A percentile compares a stretch with the other conserved stretches of the same genome.
These are phyloP conservation scores for Apiospora pterosperma DNA, from an alignment of 2,329 filamentous ascomycete species.

Conservation along the genomic window DNA sequence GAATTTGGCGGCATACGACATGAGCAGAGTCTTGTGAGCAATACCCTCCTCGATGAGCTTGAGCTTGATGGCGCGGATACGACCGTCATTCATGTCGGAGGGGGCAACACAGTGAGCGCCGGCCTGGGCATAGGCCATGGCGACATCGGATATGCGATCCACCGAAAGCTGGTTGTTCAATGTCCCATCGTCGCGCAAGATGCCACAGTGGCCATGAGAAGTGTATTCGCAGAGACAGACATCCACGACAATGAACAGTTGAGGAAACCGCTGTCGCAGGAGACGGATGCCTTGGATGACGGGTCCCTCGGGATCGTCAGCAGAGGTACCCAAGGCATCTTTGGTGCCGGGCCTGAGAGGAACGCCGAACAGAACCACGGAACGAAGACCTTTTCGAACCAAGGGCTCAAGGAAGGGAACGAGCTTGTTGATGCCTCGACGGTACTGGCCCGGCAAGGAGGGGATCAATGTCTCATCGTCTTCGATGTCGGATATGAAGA, in stretches of 20 bases:
- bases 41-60: conserved; percentile 95
- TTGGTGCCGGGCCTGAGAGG: conserved; percentile 78
- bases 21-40: conserved; percentile 84
- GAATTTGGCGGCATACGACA: conserved; percentile 99
- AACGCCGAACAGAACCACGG: conserved; percentile 94
- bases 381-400: conserved; percentile 83
- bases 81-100: conserved; percentile 98
- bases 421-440: conserved; percentile 82
- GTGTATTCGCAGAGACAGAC: conserved; percentile 99
- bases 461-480: conserved; percentile 90
- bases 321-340: conserved; percentile 85
- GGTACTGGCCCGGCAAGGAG: conserved; percentile 85
- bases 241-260: conserved; percentile 86
- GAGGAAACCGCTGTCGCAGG: conserved; percentile 79
- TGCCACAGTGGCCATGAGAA: conserved; percentile 95
- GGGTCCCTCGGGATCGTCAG: conserved; percentile 89
- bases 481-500: conserved; percentile 92
- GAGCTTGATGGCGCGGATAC: conserved; percentile 95
- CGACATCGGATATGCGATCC: conserved; percentile 94
- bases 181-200: conserved; percentile 86
- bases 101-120: conserved; percentile 96
- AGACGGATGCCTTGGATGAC: conserved; percentile 86
- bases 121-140: conserved; percentile 92
- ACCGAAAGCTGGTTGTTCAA: conserved; percentile 93
- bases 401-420: conserved; percentile 82